Percentiles rank a stretch among this genome's conserved stretches.
phyloP scores from a whole-genome alignment of 257 asterid genomes.

The Solanum arcanum region DNA sequence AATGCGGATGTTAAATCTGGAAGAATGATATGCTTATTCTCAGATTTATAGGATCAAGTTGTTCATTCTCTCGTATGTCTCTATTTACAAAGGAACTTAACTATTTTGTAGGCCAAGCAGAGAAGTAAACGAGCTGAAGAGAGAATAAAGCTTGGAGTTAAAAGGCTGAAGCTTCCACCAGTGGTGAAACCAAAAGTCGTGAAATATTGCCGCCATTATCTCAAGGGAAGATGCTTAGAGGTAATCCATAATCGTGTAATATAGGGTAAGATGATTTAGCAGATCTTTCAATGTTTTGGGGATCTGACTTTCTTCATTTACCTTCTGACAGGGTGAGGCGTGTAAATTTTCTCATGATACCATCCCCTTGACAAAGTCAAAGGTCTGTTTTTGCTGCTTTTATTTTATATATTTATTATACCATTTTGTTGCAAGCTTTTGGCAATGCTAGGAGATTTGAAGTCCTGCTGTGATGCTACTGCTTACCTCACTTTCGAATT shows the following conservation, averaged over 20 bases:
- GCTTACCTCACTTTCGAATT: not conserved
- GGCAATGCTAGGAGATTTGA: not conserved
- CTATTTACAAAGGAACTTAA: not conserved
- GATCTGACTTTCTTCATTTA: not conserved
- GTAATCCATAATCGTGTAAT: conserved; percentile 21
- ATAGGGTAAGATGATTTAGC: not conserved
- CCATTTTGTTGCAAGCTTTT: not conserved
- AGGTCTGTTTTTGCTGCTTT: conserved; percentile 34
- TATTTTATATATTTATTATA: not conserved
- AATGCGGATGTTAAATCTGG: not conserved
- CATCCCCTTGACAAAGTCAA: conserved; percentile 72
- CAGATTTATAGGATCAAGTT: not conserved
- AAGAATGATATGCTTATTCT: not conserved
- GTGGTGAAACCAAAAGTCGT: conserved; percentile 46
- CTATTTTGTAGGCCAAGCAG: conserved; percentile 50
- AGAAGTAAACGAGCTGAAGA: conserved; percentile 69
- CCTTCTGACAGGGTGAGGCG: conserved; percentile 58
- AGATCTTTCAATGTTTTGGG: not conserved
- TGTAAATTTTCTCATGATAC: conserved; percentile 95
- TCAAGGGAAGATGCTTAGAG: conserved; percentile 85
- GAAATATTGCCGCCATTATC: conserved; percentile 63
- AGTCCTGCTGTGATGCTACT: not conserved
- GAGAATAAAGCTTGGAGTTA: conserved; percentile 64
- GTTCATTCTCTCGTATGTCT: conserved; percentile 2
- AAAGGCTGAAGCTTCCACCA: conserved; percentile 66